Percentiles rank a stretch among this genome's conserved stretches.
phyloP scores from a whole-genome alignment of 306 rosid species.

The Erythrophleum fordii region DNA sequence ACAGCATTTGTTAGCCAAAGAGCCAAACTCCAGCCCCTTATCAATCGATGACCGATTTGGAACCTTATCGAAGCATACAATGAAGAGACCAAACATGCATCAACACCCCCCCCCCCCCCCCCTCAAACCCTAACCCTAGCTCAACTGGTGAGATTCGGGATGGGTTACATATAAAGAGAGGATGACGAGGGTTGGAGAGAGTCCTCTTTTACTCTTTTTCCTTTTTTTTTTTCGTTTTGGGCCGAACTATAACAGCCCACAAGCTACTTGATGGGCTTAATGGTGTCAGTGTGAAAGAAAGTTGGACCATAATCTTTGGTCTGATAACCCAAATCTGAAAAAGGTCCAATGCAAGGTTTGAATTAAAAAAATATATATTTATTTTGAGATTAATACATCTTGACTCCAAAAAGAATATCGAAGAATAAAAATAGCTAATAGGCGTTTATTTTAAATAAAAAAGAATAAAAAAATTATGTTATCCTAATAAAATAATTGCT shows the following conservation, averaged over 20 bases:
- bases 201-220: neutral
- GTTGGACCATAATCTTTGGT: neutral
- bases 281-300: too few relatives aligned
- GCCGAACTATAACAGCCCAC: neutral
- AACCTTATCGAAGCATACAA: neutral
- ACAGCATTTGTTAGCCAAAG: conserved; percentile 60
- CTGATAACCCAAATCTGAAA: neutral
- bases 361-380: too few relatives aligned
- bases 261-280: neutral
- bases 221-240: neutral
- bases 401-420: too few relatives aligned
- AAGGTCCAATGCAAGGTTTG: neutral
- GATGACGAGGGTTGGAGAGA: neutral
- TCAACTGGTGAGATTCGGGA: neutral
- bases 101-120: too few relatives aligned
- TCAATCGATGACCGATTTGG: neutral
- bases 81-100: neutral
- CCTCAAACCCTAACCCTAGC: neutral
- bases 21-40: conserved; percentile 89
- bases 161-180: neutral
- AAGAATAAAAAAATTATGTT: too few relatives aligned
- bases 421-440: too few relatives aligned
- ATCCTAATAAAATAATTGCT: too few relatives aligned
- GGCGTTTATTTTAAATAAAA: too few relatives aligned
- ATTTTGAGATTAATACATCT: too few relatives aligned